phyloP scores from a whole-genome alignment of 805 yeast genomes.

The Ogataea nonfermentans region DNA sequence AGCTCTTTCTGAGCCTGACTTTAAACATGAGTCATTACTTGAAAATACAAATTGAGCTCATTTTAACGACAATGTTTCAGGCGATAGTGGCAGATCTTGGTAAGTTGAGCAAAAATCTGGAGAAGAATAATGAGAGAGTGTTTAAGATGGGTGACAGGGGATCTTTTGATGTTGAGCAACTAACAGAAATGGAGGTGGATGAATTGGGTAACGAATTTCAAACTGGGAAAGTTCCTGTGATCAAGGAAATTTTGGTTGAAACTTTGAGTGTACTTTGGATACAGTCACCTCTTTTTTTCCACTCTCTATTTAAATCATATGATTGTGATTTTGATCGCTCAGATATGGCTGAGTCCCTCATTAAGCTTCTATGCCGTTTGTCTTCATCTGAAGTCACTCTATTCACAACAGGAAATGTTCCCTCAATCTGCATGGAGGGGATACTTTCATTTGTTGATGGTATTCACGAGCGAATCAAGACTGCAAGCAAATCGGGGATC shows the following conservation, averaged over 20 bases:
- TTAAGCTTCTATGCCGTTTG: constrained; percentile 70
- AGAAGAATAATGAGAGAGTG: constrained; percentile 28
- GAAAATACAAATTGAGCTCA: constrained; percentile 78
- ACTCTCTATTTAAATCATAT: constrained; percentile 72
- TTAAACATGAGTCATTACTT: constrained; percentile 63
- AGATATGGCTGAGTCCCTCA: constrained; percentile 65
- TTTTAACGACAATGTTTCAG: constrained; percentile 61
- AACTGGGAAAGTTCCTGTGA: constrained; percentile 42
- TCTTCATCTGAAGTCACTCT: constrained; percentile 85
- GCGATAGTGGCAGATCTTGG: constrained; percentile 28
- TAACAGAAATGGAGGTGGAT: constrained; percentile 29
- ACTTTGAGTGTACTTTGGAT: constrained; percentile 80
- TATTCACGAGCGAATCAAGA: constrained; percentile 50
- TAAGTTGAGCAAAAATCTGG: constrained; percentile 28
- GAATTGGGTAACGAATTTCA: constrained; percentile 39
- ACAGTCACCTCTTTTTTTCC: constrained; percentile 73
- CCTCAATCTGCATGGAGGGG: constrained; percentile 92
- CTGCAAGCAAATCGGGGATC: constrained; percentile 27
- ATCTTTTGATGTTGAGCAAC: constrained; percentile 24
- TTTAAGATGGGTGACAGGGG: constrained; percentile 31
- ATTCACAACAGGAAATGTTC: constrained; percentile 79
- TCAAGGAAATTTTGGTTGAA: constrained; percentile 82
- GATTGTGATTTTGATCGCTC: constrained; percentile 89
- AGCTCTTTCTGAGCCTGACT: constrained; percentile 69
- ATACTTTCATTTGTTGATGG: constrained; percentile 67